Percentiles rank a stretch among this genome's conserved stretches.
Conservation (phyloP, 306 rosid species). For the Cicer bijugum region DNA sequence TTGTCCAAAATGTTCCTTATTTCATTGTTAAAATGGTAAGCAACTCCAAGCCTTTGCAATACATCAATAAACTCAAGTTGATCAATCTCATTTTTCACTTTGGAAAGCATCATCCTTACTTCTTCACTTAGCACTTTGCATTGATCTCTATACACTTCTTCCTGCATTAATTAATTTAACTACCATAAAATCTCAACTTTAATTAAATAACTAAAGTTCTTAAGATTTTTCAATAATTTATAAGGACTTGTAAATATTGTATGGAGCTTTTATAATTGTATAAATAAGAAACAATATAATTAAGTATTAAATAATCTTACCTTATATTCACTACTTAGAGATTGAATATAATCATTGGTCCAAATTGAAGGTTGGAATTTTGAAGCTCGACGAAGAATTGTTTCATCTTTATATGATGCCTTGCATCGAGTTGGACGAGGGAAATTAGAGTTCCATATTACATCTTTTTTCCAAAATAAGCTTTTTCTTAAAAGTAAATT, state of each 20-base stretch:
- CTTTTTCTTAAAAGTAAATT: neutral
- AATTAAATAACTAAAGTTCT: too few species aligned
- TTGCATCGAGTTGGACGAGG: neutral
- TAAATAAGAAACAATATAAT: neutral
- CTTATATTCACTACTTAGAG: slow-evolving; percentile 19
- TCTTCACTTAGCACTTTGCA: neutral
- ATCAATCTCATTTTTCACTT: neutral
- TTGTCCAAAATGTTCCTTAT: slow-evolving; percentile 17
- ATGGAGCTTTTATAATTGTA: neutral
- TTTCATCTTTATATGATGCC: neutral
- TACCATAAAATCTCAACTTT: too few species aligned
- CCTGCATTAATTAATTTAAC: slow-evolving; percentile 5
- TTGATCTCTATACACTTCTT: neutral
- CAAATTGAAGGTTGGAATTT: slow-evolving; percentile 35
- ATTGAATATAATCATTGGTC: slow-evolving; percentile 24
- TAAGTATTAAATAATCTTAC: neutral
- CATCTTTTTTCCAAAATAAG: neutral
- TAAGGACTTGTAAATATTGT: too few species aligned
- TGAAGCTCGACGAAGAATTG: neutral
- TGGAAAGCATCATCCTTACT: slow-evolving; percentile 20
- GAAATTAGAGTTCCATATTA: neutral
- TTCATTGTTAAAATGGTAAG: slow-evolving; percentile 20
- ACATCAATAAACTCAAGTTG: slow-evolving; percentile 36
- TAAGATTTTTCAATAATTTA: too few species aligned
- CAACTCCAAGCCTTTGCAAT: slow-evolving; percentile 18